Percentiles rank a stretch among this genome's conserved stretches.
phyloP scores from a whole-genome alignment of 176 grass and related monocot species.

The Triticum urartu region DNA sequence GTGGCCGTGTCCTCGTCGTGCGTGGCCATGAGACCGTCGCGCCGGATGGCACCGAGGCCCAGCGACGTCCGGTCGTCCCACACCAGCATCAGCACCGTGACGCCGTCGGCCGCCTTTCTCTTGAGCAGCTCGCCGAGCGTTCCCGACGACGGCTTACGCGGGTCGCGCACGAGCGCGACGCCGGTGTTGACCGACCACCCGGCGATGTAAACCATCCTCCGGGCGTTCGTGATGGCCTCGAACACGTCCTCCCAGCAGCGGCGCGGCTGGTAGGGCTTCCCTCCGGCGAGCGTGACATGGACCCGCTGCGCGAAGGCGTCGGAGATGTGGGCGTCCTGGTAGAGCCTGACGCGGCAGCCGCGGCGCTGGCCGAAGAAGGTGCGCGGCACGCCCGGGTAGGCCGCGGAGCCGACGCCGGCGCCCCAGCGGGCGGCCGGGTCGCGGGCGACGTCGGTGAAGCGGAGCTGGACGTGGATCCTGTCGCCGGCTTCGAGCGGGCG shows the following conservation, averaged over 20 bases:
- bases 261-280: conserved; percentile 40
- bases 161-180: conserved; percentile 67
- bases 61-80: conserved; percentile 87
- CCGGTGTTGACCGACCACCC: conserved; percentile 82
- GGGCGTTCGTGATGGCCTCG: conserved; percentile 57
- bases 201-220: conserved; percentile 67
- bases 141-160: background rate
- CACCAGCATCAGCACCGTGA: conserved; percentile 72
- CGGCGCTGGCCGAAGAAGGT: conserved; percentile 64
- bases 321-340: conserved; percentile 73
- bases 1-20: conserved; percentile 70
- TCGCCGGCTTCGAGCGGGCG: conserved; percentile 44
- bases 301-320: conserved; percentile 39
- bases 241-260: conserved; percentile 93
- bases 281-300: background rate
- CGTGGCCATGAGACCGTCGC: conserved; percentile 88
- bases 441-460: conserved; percentile 40
- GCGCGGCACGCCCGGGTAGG: conserved; percentile 45
- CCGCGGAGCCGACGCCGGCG: conserved; percentile 22
- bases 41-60: conserved; percentile 60
- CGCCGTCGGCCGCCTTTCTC: conserved; percentile 60
- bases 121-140: conserved; percentile 75
- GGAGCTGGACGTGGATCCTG: conserved; percentile 58
- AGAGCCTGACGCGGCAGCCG: conserved; percentile 62
- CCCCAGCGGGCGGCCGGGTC: conserved; percentile 50